phyloP scores from a whole-genome alignment of 1,284 basidiomycete species.

The Taiwanofungus camphoratus region DNA sequence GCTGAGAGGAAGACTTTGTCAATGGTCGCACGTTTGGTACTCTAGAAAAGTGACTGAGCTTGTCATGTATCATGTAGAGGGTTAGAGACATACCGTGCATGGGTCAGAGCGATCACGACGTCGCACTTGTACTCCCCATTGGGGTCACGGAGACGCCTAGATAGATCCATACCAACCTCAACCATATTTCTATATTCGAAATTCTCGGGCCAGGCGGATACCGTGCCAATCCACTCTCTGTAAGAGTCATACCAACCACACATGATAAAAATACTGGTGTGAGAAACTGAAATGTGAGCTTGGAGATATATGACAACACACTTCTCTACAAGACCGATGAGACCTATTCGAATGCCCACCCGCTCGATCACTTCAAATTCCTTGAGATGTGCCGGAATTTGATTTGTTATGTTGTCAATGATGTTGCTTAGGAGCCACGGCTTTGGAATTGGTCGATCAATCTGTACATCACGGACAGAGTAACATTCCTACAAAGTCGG shows the following conservation, averaged over 20 bases:
- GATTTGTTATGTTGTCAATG: conserved; percentile 55
- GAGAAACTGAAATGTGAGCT: no score
- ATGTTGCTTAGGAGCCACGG: conserved; percentile 79
- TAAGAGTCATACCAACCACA: not conserved
- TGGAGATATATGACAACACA: conserved; percentile 30
- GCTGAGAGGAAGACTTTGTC: not conserved
- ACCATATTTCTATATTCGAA: conserved; percentile 71
- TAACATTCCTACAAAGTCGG: conserved; percentile 51
- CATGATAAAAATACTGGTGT: not conserved
- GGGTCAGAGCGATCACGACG: conserved; percentile 77
- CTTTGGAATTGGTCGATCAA: conserved; percentile 28
- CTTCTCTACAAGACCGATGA: conserved; percentile 84
- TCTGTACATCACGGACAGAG: not conserved
- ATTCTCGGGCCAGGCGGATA: conserved; percentile 74
- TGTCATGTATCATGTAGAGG: not conserved
- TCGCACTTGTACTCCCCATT: conserved; percentile 66
- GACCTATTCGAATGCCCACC: conserved; percentile 63
- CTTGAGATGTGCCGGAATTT: conserved; percentile 49
- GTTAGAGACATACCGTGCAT: conserved; percentile 47
- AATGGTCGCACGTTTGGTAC: conserved; percentile 27
- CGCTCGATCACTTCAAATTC: conserved; percentile 64
- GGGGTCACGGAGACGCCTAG: conserved; percentile 67
- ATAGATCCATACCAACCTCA: conserved; percentile 59
- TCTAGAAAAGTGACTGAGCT: conserved; percentile 6
- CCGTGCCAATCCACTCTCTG: conserved; percentile 83